Conservation (phyloP, 176 grass and related monocot species). For the Cenchrus fungigraminus region DNA sequence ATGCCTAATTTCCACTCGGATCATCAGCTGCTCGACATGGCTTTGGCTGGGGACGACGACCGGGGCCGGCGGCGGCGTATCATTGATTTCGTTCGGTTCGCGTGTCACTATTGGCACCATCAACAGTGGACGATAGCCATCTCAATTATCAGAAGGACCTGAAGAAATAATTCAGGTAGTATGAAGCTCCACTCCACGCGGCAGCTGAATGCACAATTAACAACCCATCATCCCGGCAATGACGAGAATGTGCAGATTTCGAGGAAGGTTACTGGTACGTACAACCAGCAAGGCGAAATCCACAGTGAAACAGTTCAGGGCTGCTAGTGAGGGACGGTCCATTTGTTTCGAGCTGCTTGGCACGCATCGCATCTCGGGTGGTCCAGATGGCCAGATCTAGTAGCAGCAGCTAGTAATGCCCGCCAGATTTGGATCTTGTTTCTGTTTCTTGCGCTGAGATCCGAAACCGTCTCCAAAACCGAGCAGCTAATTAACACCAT, state of each 20-base stretch:
- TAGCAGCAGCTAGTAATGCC: neutral
- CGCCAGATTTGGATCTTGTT: slow-evolving; percentile 1
- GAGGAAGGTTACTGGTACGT: neutral
- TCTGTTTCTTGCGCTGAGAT: neutral
- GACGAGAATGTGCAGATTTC: neutral
- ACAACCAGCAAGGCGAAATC: no score
- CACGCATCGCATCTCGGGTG: neutral
- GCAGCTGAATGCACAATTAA: neutral
- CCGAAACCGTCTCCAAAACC: neutral
- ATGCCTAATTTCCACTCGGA: no score
- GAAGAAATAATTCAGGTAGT: neutral
- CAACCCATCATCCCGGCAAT: neutral
- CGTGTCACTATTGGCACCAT: no score
- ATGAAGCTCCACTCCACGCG: neutral
- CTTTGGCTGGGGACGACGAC: no score
- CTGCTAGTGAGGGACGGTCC: neutral
- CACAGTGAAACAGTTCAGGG: neutral
- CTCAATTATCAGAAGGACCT: neutral
- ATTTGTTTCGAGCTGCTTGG: neutral
- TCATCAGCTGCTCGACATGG: no score
- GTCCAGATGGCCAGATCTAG: neutral
- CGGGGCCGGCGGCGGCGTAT: no score
- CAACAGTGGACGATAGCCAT: no score
- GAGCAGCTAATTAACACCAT: no score
- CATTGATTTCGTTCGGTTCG: no score